Percentiles rank a stretch among this genome's conserved stretches.
Conservation (phyloP, 2,329 filamentous ascomycete species). For the Lasiodiplodia citricola region DNA sequence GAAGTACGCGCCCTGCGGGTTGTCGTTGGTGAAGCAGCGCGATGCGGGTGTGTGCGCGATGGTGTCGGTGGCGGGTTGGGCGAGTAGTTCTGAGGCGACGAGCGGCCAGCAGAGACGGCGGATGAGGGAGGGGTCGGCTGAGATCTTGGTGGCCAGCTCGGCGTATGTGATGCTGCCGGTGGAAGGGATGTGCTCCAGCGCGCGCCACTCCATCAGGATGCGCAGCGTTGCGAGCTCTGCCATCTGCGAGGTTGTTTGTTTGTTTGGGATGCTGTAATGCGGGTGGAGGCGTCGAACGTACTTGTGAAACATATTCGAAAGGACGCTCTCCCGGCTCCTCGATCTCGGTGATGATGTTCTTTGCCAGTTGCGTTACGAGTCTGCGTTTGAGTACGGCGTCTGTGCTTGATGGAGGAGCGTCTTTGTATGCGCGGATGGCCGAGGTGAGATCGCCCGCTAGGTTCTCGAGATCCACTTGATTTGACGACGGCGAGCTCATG, state of each 20-base stretch:
- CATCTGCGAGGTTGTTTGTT: not conserved
- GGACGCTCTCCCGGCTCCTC: too few relatives aligned
- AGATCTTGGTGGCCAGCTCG: not conserved
- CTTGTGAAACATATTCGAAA: too few relatives aligned
- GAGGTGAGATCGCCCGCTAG: too few relatives aligned
- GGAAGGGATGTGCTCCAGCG: not conserved
- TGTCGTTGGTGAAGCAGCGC: not conserved
- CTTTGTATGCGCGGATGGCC: too few relatives aligned
- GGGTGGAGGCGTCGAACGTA: too few relatives aligned
- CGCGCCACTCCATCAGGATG: slow-evolving; percentile 10
- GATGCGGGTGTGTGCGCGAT: slow-evolving; percentile 3
- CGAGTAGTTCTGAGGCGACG: not conserved
- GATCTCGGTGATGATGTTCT: too few relatives aligned
- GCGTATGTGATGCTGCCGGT: not conserved
- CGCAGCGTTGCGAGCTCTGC: not conserved
- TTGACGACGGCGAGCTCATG: too few relatives aligned
- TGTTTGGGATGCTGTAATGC: too few relatives aligned
- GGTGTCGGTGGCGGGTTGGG: not conserved
- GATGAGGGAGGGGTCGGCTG: slow-evolving; percentile 1
- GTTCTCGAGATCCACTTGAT: too few relatives aligned
- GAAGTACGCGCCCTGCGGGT: not conserved
- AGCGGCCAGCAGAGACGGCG: not conserved
- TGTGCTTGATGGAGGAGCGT: too few relatives aligned
- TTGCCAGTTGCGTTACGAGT: too few relatives aligned
- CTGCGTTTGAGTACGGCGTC: too few relatives aligned